Base-by-base conservation (phyloP, 2,329 filamentous ascomycete species). In the Periconia digitata region DNA sequence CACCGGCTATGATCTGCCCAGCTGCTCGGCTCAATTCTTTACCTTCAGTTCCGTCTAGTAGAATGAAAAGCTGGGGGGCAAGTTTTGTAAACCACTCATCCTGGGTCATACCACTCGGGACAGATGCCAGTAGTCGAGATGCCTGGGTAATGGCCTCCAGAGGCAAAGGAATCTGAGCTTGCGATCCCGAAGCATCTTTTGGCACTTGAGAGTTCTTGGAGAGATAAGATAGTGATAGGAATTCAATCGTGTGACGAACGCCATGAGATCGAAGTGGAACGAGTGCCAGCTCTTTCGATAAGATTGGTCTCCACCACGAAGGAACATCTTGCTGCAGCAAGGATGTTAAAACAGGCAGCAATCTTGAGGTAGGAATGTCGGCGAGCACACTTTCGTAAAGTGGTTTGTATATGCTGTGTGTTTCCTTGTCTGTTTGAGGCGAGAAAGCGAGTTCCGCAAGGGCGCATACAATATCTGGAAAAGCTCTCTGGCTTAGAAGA, bases 191-290 rank as follows among this genome's bases (percentile, higher is more conserved):
- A 37, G 59, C 51, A 7, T 64, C 55, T 24, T 62, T 45, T 44
- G 56, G 70, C 67, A 47, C 72, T 70, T 54, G 73, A 76, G 51
- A 80, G 77, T 70, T 68, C 38, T 70, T 62, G 6, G 64, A 64
- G 0, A 85, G 81, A 51, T 88, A 85, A 6, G 87, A 83, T 1
- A 85, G 79, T 48, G 88, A 86, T 29, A 90, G 76, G 60, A 89
- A 89, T 61, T 89, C 86, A 51, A 89, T 75, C 0, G 84, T 86
- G 21, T 82, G 79, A 27, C 86, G 79, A 13, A 90, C 84, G 16
- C 86, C 86, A 51, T 83, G 78, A 2, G 74, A 71, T 3, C 85
- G 76, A 21, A 88, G 73, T 1, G 86, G 86, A 8, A 89, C 62
- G 12, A 76, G 64, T 1, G 85, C 83, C 38, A 90, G 74, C 12